Evolutionary conservation across 2,329 filamentous ascomycete species (phyloP), one percentile per base, ranked within the genome.

Genomic region (Aspergillus niger): DNA sequence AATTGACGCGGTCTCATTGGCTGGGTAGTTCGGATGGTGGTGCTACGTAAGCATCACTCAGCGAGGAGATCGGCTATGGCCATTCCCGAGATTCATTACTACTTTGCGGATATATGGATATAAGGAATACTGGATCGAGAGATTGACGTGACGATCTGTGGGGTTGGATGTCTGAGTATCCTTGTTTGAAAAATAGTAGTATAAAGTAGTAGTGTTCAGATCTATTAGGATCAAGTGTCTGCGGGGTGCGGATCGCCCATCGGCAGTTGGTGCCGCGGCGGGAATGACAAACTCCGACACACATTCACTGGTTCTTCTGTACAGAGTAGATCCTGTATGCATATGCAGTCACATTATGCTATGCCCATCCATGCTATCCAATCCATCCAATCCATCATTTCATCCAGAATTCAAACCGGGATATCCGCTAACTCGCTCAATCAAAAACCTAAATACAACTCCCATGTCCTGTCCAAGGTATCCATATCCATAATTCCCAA

Each of bases 351-450:
- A 36, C 32, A 36, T 36, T 36, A 36, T 36, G 32, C 32, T 36
- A 36, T 36, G 32, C 32, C 32, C 32, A 13, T 36, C 32, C 32
- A 44, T 44, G 20, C 41, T 13, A 22, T 11, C 41, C 11, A 22
- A 10, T 44, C 41, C 41, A 22, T 20, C 39, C 11, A 44, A 6
- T 13, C 41, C 15, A 20, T 10, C n/a, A 43, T 43, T 11, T 20
- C 41, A 44, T 56, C 26, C 54, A 48, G 20, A 47, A 56, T 57
- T 24, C 36, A 24, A 44, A 57, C 59, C 48, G 59, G 66, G 65
- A 68, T 68, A 69, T 69, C 67, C 65, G 65, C 65, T 68, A 59
- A 66, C 63, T 62, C 65, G 63, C 66, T 69, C 60, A 67, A 64
- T 59, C 49, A 38, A 62, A 39, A 47, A 55, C 58, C 30, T 65